Evolutionary conservation across 2,329 filamentous ascomycete species (phyloP), one percentile per base, ranked within the genome.

Genomic region (Trichoderma harzianum): DNA sequence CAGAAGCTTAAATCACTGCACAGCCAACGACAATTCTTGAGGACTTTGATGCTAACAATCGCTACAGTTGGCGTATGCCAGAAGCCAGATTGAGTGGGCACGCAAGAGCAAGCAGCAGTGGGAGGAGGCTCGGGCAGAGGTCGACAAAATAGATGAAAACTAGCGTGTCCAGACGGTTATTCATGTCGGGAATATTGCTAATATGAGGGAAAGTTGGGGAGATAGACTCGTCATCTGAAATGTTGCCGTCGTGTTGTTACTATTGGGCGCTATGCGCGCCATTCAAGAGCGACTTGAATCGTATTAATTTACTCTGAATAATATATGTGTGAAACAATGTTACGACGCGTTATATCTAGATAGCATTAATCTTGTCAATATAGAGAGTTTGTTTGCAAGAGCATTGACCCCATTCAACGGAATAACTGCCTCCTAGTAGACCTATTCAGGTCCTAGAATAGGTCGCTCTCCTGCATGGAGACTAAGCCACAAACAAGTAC

Each of bases 71-170:
- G 93, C 93, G 36, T 98, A 97, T 81, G 95, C 95, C 14, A 93
- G 93, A 81, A 95, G 92, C 80, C 95, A 98, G 79, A 90, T 98
- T 73, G 93, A 97, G 80, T 98, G 95, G 95, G 95, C 95, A 4
- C 93, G 91, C 82, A 95, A 95, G 78, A 91, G 92, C 81, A 90
- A 95, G 79, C 93, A 95, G 77, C 94, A 94, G 7, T 98, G 95
- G 95, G 93, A 95, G 78, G 95, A 97, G 79, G 95, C 95, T 2
- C 92, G 91, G 76, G 89, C 89, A 4, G 95, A 98, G 80, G 93
- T 97, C 72, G 89, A 92, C 75, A 97, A 97, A 86, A 97, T 98
- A 81, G 91, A 93, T 73, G 87, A 89, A 78, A 85, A 82, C 63
- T 89, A 77, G 78, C 69, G 32, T 24, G 43, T 51, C 32, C 21